Conservation (phyloP, 306 rosid species). For the Parietaria judaica region DNA sequence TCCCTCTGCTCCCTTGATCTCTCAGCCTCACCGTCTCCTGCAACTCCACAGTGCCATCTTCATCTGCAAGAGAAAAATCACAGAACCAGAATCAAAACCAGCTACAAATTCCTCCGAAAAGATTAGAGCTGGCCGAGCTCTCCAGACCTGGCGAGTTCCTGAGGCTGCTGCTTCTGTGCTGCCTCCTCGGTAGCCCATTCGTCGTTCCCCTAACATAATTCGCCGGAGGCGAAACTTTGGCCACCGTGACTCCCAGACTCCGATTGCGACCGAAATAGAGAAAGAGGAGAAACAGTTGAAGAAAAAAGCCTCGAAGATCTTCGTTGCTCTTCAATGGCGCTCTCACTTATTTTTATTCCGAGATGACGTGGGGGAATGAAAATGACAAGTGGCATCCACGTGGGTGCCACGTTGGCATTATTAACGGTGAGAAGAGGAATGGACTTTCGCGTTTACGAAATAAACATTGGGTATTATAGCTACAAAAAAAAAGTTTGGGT, state of each 20-base stretch:
- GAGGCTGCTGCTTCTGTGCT: constrained; percentile 62
- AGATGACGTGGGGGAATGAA: too few species aligned
- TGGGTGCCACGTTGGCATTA: too few species aligned
- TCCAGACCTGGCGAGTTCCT: constrained; percentile 84
- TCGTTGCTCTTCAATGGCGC: constrained; percentile 8
- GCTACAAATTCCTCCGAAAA: background rate
- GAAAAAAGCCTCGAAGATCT: constrained; percentile 5
- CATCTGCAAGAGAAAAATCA: constrained; percentile 38
- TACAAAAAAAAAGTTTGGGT: too few species aligned
- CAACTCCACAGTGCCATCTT: constrained; percentile 72
- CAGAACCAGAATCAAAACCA: constrained; percentile 17
- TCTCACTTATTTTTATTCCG: constrained; percentile 20
- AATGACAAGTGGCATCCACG: too few species aligned
- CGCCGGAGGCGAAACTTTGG: constrained; percentile 11
- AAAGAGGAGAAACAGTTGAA: constrained; percentile 12
- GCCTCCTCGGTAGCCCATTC: constrained; percentile 67
- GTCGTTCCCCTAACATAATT: constrained; percentile 48
- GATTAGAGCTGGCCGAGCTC: constrained; percentile 51
- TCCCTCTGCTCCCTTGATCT: constrained; percentile 61
- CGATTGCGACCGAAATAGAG: background rate
- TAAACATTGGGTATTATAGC: too few species aligned
- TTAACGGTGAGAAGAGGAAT: too few species aligned
- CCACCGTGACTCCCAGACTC: constrained; percentile 12
- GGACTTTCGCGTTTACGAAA: too few species aligned
- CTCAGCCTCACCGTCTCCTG: constrained; percentile 74